Base-by-base conservation (phyloP, 176 grass and related monocot genomes). In the Juncus inflexus region DNA sequence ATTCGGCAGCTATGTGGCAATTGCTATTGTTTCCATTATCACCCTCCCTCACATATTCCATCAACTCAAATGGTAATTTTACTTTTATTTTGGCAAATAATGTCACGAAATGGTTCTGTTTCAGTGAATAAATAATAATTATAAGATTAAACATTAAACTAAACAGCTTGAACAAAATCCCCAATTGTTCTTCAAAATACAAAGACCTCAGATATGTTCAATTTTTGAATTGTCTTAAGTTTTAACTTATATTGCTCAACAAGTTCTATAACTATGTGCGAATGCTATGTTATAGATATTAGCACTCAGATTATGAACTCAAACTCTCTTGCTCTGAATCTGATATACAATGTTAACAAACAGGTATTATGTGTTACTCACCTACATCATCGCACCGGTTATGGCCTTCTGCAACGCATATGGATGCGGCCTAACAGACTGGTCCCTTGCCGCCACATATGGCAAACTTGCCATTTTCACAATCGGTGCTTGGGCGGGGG, bases 331-430 rank as follows among this genome's bases (percentile, higher is more conserved):
- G 19, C 19, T 28, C 19, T 28, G 19, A 28, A 1, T 28, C 19
- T 28, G 19, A 28, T 9, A 47, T 47, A 9, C 43, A 47, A 47
- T 47, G 43, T 47, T 47, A 57, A 57, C 45, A 43, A 50, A 38
- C 43, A 67, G 64, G 64, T 86, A 89, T 78, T 64, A 95, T 76
- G 82, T 89, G 2, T 75, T 73, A 4, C 52, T 76, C 1, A 78
- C 86, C 55, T 95, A 83, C 79, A 73, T 53, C 35, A 74, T 95
- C 58, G 85, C 82, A 15, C 90, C 85, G 5, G 73, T 83, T 6
- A 76, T 95, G 54, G 82, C 90, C 65, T 89, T 95, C 85, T 86
- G 82, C 79, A 95, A 89, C 64, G 90, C 90, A 39, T 89, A 89
- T 72, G 85, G 82, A 67, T 85, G 78, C 19, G 90, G 90, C 42